Base-by-base conservation (phyloP, 805 yeast species). In the Saccharomycopsis sp. region DNA sequence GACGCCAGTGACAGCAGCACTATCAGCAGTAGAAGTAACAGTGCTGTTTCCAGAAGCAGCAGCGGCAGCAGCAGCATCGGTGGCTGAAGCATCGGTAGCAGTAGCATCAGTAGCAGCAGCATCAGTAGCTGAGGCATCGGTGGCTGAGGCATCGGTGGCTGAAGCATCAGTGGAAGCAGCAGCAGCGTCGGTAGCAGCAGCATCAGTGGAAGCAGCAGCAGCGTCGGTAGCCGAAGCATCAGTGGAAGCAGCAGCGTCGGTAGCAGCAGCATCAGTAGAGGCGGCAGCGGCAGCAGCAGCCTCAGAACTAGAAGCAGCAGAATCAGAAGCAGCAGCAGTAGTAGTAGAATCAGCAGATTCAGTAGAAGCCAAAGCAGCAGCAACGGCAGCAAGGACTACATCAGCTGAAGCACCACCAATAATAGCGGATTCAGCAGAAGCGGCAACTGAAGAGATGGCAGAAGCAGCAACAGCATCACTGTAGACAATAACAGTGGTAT, bases 401-500 rank as follows among this genome's bases (percentile, higher is more conserved):
- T 47, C 54, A 52, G 52, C 62, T 17, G 51, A 53, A 42, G 55
- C 62, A 20, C 47, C 19, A 51, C 44, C 47, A 17, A 44, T 56
- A 56, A 54, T 55, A 58, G 66, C 22, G 14, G 24, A n/a, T n/a
- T 8, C 19, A 42, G 44, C 57, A 22, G 47, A 38, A 12, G 12
- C 56, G 8, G 54, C 54, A n/a, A 41, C 53, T 7, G 12, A 22
- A 44, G 19, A 17, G 47, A 41, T 9, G 19, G 52, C 56, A 42
- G 42, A 3, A 2, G 52, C 44, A 41, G 51, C 56, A 54, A 59
- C 53, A 20, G 56, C 62, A 63, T 76, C 72, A 63, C 75, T 72
- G 72, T 67, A 70, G 59, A 66, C 67, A 55, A 75, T 72, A 58
- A 73, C 71, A 55, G 68, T 64, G 19, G 59, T 54, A 44, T 61